Base-by-base conservation (phyloP, 2,329 filamentous ascomycete genomes). In the Pyricularia grisea region DNA sequence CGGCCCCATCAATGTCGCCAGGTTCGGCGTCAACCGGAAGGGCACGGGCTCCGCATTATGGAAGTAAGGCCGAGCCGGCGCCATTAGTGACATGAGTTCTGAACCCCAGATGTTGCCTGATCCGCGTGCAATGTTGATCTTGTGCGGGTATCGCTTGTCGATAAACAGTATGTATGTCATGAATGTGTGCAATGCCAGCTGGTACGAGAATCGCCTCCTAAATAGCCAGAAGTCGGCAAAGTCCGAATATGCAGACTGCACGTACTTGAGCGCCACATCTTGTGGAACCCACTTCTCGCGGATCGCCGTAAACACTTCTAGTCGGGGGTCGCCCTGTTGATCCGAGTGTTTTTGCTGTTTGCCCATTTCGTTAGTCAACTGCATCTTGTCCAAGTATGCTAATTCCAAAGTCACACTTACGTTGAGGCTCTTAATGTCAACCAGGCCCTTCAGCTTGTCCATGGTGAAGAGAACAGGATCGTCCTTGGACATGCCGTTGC, bases 81-180 rank as follows among this genome's bases (percentile, higher is more conserved):
- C 92, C 88, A 99, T 94, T 72, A 90, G 91, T 0, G 95, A 93
- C 80, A 98, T 92, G 68, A 98, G 84, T 79, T 99, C 95, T 9
- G 93, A 93, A 66, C 93, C 94, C 96, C 96, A 99, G 73, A 99
- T 92, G 75, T 96, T 95, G 72, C 96, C 96, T 6, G 91, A 93
- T 33, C 87, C 87, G 28, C 93, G 90, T 12, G 93, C 91, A 75
- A 99, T 96, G 79, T 92, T 91, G 78, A 98, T 90, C 84, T 99
- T 99, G 79, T 94, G 93, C 6, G 95, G 96, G 79, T 95, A 97
- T 33, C 95, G 92, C 78, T 93, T 93, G 77, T 94, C 93, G 89
- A 99, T 98, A 81, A 94, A 94, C 82, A 99, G 90, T 70, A 97
- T 91, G 77, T 98, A 99, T 4, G 95, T 98, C 91, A 99, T 97